Conservation (phyloP, 257 asterid genomes). For the Haberlea rhodopensis region DNA sequence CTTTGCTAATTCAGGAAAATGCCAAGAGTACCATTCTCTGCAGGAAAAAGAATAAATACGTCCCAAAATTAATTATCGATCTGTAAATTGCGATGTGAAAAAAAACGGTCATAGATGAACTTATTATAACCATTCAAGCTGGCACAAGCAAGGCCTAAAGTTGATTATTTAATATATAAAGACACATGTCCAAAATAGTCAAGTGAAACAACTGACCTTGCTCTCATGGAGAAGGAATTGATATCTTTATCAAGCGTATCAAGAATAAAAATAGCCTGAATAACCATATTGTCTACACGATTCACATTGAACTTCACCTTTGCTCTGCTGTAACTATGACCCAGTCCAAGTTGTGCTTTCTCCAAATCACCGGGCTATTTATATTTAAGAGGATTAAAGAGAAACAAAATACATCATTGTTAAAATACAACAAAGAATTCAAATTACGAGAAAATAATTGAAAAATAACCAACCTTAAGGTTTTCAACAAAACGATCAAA, state of each 20-base stretch:
- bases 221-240: constrained; percentile 93
- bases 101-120: neutral
- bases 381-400: constrained; percentile 12
- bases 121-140: neutral
- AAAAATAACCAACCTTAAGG: constrained; percentile 60
- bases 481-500: constrained; percentile 59
- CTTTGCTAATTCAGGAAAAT: constrained; percentile 88
- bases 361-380: constrained; percentile 81
- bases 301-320: constrained; percentile 96
- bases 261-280: constrained; percentile 88
- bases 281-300: constrained; percentile 96
- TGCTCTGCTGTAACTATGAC: constrained; percentile 95
- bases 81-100: neutral
- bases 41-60: constrained; percentile 20
- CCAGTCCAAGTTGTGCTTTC: constrained; percentile 94
- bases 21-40: constrained; percentile 99
- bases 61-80: neutral
- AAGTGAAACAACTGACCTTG: constrained; percentile 52
- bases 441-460: neutral
- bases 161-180: neutral
- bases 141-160: neutral
- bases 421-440: neutral
- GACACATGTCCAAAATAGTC: neutral
- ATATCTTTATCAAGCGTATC: constrained; percentile 98
- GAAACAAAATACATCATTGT: neutral